phyloP scores from a whole-genome alignment of 1,284 basidiomycete species.

The Papiliotrema terrestris region DNA sequence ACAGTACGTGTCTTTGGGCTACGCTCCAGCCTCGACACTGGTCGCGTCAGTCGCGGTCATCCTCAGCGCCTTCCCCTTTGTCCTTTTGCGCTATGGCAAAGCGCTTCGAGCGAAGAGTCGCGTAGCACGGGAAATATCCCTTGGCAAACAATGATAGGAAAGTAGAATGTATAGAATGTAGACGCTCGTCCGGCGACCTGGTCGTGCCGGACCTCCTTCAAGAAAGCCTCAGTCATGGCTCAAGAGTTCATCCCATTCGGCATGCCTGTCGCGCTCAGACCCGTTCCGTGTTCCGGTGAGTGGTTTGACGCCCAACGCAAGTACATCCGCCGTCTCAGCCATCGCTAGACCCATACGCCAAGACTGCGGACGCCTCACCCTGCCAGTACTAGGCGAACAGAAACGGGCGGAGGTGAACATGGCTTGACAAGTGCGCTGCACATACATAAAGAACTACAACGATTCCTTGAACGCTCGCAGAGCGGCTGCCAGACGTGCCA shows the following conservation, averaged over 20 bases:
- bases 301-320: too few species aligned
- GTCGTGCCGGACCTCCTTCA: not conserved
- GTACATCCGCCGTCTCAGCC: too few species aligned
- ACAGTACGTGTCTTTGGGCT: conserved; percentile 39
- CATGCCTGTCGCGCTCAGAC: too few species aligned
- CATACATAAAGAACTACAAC: not conserved
- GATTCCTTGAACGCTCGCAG: not conserved
- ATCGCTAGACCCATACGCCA: not conserved
- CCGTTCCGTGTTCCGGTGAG: too few species aligned
- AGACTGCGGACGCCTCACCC: not conserved
- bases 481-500: not conserved
- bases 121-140: conserved; percentile 24
- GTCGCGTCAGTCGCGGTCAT: conserved; percentile 38
- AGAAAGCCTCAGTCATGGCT: not conserved
- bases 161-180: not conserved
- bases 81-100: conserved; percentile 43
- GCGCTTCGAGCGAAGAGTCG: conserved; percentile 38
- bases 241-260: too few species aligned
- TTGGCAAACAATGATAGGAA: not conserved
- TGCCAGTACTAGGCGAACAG: not conserved
- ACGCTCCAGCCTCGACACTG: conserved; percentile 41
- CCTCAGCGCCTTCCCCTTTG: conserved; percentile 37
- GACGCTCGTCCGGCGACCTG: not conserved
- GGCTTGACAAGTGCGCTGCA: too few species aligned
- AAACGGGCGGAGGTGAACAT: not conserved